Base-by-base conservation (phyloP, 1,284 basidiomycete genomes). In the Leccinum huronense region DNA sequence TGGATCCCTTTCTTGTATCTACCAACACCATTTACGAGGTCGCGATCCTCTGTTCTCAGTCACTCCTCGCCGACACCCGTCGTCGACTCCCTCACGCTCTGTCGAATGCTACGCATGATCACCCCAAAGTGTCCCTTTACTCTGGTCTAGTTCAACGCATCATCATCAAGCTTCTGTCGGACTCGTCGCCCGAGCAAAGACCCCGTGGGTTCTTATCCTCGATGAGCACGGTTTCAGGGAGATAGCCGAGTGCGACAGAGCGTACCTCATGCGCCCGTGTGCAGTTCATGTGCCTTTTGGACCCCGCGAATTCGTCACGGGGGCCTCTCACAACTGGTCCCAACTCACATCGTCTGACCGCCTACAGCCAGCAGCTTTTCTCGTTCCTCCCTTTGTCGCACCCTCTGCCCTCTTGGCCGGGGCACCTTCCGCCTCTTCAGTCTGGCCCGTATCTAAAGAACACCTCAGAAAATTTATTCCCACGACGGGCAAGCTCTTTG, bases 361-460 rank as follows among this genome's bases (percentile, higher is more conserved):
- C 4, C 65, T 74, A 48, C 78, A 77, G 42, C 69, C 78, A 23
- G 84, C 80, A 5, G 73, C 76, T 1, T 86, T 83, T 72, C 76
- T 88, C 5, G 69, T 83, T 4, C 87, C 88, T 8, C 88, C 88
- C 1, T 84, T 88, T 66, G 75, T 86, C 5, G 69, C 77, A 1
- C 67, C 70, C 0, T 60, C 69, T 2, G 33, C 73, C 19, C 67
- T 81, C 53, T 71, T 82, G 13, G 68, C 73, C 2, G 57, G 65
- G 9, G 67, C 69, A 42, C 64, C 69, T 9, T 64, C 70, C 34
- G 31, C 65, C 9, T 65, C 69, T 14, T 40, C 60, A 57, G 64
- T 78, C 53, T 88, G 87, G 87, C 60, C 70, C 27, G 67, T 69
- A 4, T 70, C 87, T 8, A 62, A 76, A 33, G 70, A 77, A 3